Percentiles rank a stretch among this genome's conserved stretches.
phyloP scores from a whole-genome alignment of 805 yeast species.

The Zygosaccharomyces rouxii region DNA sequence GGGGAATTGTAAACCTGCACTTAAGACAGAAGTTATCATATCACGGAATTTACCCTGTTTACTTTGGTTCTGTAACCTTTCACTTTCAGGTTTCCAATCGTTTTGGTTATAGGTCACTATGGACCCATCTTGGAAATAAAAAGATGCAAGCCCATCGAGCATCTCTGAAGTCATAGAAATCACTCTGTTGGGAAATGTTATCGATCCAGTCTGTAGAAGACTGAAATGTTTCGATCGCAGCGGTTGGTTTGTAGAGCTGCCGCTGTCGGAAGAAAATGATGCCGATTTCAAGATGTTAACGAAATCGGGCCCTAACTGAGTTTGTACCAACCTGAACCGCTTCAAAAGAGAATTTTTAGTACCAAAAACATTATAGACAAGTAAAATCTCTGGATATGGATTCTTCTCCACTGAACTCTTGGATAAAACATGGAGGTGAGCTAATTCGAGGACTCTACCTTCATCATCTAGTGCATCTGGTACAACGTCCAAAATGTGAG shows the following conservation, averaged over 20 bases:
- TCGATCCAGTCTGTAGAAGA: slow-evolving; percentile 13
- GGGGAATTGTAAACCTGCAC: slow-evolving; percentile 30
- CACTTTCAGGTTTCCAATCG: slow-evolving; percentile 29
- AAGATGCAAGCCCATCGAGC: slow-evolving; percentile 26
- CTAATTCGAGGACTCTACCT: slow-evolving; percentile 22
- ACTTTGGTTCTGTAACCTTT: slow-evolving; percentile 20
- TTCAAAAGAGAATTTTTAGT: slow-evolving; percentile 25
- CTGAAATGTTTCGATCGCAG: slow-evolving; percentile 21
- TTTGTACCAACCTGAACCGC: slow-evolving; percentile 22
- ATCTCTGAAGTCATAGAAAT: slow-evolving; percentile 25
- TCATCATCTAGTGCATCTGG: slow-evolving; percentile 24
- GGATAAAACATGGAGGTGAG: slow-evolving; percentile 26
- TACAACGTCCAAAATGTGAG: slow-evolving; percentile 24
- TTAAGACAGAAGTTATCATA: slow-evolving; percentile 29
- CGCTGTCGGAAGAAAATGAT: slow-evolving; percentile 1
- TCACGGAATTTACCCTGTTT: slow-evolving; percentile 25
- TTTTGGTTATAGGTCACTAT: slow-evolving; percentile 22
- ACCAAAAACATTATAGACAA: slow-evolving; percentile 25
- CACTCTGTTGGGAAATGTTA: slow-evolving; percentile 19
- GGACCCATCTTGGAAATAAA: slow-evolving; percentile 26
- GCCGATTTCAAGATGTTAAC: slow-evolving; percentile 8
- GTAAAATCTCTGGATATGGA: slow-evolving; percentile 28
- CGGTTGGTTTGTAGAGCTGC: slow-evolving; percentile 5
- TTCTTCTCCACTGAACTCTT: slow-evolving; percentile 29
- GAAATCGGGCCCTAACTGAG: slow-evolving; percentile 23